Evolutionary conservation across 225 moss, liverwort and hornwort genomes (phyloP).

Genomic region (Pleurozium schreberi): DNA sequence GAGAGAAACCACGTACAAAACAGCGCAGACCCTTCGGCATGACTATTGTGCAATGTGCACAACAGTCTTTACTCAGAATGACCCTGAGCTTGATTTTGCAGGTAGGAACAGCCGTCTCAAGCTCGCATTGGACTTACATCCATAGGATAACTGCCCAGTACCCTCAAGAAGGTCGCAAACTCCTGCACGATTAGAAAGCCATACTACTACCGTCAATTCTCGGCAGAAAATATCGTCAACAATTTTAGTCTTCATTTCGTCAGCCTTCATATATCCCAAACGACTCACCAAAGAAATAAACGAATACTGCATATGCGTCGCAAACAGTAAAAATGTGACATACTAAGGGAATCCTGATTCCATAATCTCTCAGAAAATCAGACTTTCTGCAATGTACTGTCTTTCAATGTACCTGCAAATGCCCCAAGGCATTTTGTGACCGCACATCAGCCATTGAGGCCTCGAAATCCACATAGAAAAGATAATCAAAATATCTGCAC

Average conservation of each 20-base stretch:
- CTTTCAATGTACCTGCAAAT: conserved; percentile 43
- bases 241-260: background rate
- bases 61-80: background rate
- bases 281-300: background rate
- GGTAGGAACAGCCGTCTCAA: conserved; percentile 7
- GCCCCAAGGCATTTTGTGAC: conserved; percentile 86
- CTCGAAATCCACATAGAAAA: conserved; percentile 96
- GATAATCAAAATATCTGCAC: conserved; percentile 82
- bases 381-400: background rate
- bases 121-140: conserved; percentile 66
- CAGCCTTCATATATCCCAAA: background rate
- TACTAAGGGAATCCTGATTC: background rate
- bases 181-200: conserved; percentile 43
- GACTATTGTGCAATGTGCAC: conserved; percentile 13
- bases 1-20: background rate
- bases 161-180: conserved; percentile 93
- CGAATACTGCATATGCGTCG: background rate
- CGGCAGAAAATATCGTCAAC: background rate
- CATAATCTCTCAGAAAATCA: background rate
- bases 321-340: background rate
- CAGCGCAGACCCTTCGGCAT: background rate
- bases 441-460: conserved; percentile 96
- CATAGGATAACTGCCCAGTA: conserved; percentile 96
- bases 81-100: background rate
- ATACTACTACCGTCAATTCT: background rate